Conservation (phyloP, 2,329 filamentous ascomycete species). For the Colletotrichum sp. region DNA sequence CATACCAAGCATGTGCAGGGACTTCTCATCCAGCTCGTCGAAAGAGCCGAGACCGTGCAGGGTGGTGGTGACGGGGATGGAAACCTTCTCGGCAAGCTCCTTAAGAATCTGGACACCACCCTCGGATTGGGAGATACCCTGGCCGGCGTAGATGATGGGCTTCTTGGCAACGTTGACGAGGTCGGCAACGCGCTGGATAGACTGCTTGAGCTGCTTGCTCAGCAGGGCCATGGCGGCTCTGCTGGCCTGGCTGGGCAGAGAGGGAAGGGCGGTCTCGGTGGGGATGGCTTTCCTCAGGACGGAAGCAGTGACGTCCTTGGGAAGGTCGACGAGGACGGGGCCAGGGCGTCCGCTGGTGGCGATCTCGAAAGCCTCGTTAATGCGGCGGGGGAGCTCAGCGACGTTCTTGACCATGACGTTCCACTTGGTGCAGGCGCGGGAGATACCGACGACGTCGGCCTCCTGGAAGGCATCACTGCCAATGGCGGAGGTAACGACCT, state of each 20-base stretch:
- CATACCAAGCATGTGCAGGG: slow-evolving; percentile 98
- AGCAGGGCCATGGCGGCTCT: slow-evolving; percentile 78
- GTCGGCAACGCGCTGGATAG: slow-evolving; percentile 78
- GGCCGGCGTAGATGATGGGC: slow-evolving; percentile 93
- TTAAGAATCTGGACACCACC: slow-evolving; percentile 82
- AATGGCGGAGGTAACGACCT: slow-evolving; percentile 89
- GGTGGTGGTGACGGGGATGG: slow-evolving; percentile 94
- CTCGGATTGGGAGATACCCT: slow-evolving; percentile 82
- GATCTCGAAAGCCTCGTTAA: slow-evolving; percentile 98
- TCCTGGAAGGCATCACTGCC: slow-evolving; percentile 98
- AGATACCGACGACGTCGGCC: slow-evolving; percentile 93
- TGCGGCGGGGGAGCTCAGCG: slow-evolving; percentile 88
- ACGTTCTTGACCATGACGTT: slow-evolving; percentile 98
- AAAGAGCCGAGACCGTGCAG: slow-evolving; percentile 92
- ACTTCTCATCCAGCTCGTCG: slow-evolving; percentile 92
- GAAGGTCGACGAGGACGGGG: slow-evolving; percentile 92
- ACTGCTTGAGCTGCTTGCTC: slow-evolving; percentile 73
- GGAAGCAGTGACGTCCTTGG: slow-evolving; percentile 93
- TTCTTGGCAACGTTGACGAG: slow-evolving; percentile 91
- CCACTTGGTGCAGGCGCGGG: slow-evolving; percentile 96
- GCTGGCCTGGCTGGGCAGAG: slow-evolving; percentile 85
- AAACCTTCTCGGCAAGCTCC: slow-evolving; percentile 87
- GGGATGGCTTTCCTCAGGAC: slow-evolving; percentile 86
- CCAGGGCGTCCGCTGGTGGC: slow-evolving; percentile 93
- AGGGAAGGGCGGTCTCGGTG: slow-evolving; percentile 72